These are phyloP conservation scores for Globisporangium splendens DNA, from an alignment of 352 stramenopile genomes.

Conservation along the genomic window DNA sequence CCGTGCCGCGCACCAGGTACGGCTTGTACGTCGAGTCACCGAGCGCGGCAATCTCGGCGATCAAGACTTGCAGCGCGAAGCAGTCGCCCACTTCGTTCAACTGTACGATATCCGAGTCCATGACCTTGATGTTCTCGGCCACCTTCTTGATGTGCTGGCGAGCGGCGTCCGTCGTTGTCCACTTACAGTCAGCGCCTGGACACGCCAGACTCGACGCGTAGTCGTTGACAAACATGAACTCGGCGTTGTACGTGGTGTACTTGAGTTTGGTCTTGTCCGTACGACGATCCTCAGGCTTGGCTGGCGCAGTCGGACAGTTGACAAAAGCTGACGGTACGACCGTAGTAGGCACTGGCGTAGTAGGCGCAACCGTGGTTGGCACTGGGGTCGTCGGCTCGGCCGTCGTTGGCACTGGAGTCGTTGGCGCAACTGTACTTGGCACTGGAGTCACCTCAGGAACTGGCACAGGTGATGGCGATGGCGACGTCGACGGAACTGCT, in stretches of 20 bases:
- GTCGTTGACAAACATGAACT: slow-evolving; percentile 55
- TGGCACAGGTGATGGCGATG: too few relatives aligned
- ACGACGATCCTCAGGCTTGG: slow-evolving; percentile 24
- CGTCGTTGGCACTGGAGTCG: too few relatives aligned
- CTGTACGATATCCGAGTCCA: slow-evolving; percentile 66
- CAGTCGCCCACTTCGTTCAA: slow-evolving; percentile 65
- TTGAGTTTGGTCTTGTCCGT: slow-evolving; percentile 27
- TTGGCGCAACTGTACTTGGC: too few relatives aligned
- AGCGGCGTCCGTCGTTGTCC: slow-evolving; percentile 34
- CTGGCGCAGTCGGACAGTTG: slow-evolving; percentile 19
- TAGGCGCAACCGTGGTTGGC: too few relatives aligned
- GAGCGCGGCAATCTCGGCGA: slow-evolving; percentile 36
- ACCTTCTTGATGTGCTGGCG: slow-evolving; percentile 48
- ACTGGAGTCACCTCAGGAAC: too few relatives aligned
- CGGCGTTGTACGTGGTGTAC: slow-evolving; percentile 32
- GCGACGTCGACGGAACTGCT: too few relatives aligned
- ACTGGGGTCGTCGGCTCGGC: too few relatives aligned
- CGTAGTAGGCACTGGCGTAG: too few relatives aligned
- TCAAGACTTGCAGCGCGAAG: slow-evolving; percentile 41
- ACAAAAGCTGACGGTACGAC: too few relatives aligned
- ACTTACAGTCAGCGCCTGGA: slow-evolving; percentile 47
- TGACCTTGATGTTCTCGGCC: slow-evolving; percentile 36
- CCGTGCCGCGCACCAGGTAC: slow-evolving; percentile 52
- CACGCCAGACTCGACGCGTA: slow-evolving; percentile 29
- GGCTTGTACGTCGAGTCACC: slow-evolving; percentile 57